Conservation (phyloP, 1,284 basidiomycete species). For the Apiotrichum laibachii region DNA sequence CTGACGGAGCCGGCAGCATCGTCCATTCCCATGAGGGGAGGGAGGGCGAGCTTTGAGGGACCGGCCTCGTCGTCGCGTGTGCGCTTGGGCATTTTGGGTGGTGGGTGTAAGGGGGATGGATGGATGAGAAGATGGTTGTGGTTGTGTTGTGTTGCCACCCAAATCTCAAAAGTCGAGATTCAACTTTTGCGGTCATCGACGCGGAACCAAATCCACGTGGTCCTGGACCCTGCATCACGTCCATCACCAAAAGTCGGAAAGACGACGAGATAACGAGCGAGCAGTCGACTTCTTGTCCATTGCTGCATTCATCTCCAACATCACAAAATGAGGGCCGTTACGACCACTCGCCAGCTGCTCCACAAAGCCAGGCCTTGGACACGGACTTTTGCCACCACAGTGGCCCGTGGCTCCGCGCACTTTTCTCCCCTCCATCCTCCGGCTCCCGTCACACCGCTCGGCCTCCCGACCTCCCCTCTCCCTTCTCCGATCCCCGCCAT, state of each 20-base stretch:
- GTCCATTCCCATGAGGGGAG: conserved; percentile 2
- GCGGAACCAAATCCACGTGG: conserved; percentile 4
- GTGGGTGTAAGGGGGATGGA: background rate
- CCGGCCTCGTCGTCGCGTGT: background rate
- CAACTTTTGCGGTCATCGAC: background rate
- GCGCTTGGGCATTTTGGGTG: background rate
- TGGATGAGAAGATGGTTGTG: background rate
- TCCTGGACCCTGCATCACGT: too few relatives aligned
- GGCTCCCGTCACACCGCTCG: conserved; percentile 9
- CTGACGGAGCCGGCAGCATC: background rate
- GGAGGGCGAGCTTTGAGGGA: background rate
- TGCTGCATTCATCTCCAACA: background rate
- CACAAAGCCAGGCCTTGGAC: background rate
- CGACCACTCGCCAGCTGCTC: background rate
- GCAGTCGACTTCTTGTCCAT: too few relatives aligned
- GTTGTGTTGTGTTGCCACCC: background rate
- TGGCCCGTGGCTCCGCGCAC: too few relatives aligned
- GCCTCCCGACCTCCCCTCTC: conserved; percentile 13
- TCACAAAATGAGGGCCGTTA: background rate
- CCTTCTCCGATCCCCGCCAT: conserved; percentile 12
- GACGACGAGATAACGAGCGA: too few relatives aligned
- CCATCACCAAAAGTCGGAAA: background rate
- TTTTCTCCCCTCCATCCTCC: conserved; percentile 7
- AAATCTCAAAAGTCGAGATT: background rate
- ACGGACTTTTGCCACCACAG: background rate